Conservation (phyloP, 129 eudicot genomes). For the Mikania micrantha region DNA sequence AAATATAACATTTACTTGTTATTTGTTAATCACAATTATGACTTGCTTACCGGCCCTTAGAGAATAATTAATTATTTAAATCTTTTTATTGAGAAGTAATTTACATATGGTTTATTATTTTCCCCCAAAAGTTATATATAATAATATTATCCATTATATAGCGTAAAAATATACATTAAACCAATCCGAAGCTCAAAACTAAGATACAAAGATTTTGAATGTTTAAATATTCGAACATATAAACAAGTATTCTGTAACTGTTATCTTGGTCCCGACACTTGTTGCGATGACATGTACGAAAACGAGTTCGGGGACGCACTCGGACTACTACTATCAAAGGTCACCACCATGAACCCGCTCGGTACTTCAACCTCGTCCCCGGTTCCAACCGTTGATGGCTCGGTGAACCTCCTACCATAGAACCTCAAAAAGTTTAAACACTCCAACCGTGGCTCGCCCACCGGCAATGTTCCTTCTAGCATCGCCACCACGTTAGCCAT, state of each 20-base stretch:
- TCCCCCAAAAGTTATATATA: not conserved
- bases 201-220: slow-evolving; percentile 7
- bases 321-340: slow-evolving; percentile 26
- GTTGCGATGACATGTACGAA: slow-evolving; percentile 65
- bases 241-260: not conserved
- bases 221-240: not conserved
- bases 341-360: slow-evolving; percentile 18
- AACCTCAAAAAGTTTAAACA: slow-evolving; percentile 64
- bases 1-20: too few relatives aligned
- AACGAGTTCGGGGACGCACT: slow-evolving; percentile 25
- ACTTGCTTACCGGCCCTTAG: too few relatives aligned
- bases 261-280: slow-evolving; percentile 84
- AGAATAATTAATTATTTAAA: too few relatives aligned
- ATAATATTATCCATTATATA: not conserved
- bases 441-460: slow-evolving; percentile 47
- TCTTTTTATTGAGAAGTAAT: too few relatives aligned
- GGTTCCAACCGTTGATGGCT: slow-evolving; percentile 46
- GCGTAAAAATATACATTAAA: not conserved
- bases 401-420: slow-evolving; percentile 66
- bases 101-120: too few relatives aligned
- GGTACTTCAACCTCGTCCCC: slow-evolving; percentile 13
- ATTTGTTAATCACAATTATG: too few relatives aligned
- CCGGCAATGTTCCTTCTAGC: slow-evolving; percentile 58
- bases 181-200: not conserved
- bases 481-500: slow-evolving; percentile 76